Evolutionary conservation across 768 basidiomycete species (phyloP).

Genomic region (Leccinum variicolor): DNA sequence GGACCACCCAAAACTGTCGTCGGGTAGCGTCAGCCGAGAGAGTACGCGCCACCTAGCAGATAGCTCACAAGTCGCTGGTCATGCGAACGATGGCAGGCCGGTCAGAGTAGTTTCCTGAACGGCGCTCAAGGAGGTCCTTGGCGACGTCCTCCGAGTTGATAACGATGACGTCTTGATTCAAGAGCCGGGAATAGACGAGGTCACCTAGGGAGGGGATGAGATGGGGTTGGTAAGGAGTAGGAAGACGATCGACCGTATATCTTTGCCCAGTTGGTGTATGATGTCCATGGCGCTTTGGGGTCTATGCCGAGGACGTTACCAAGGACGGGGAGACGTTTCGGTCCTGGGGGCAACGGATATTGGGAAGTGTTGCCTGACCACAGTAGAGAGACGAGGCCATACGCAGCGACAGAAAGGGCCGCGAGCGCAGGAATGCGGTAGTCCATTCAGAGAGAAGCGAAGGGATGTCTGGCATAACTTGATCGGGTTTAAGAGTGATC

Average conservation of each 20-base stretch:
- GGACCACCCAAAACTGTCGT: conserved; percentile 25
- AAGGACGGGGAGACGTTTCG: conserved; percentile 39
- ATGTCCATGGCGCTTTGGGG: conserved; percentile 28
- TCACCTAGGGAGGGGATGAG: conserved; percentile 24
- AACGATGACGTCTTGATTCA: conserved; percentile 37
- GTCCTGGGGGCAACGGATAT: conserved; percentile 46
- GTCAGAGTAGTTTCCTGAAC: conserved; percentile 45
- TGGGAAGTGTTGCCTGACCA: not conserved
- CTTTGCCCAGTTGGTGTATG: conserved; percentile 32
- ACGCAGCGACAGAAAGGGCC: conserved; percentile 1
- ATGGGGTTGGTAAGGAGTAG: conserved; percentile 8
- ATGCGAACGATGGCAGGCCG: conserved; percentile 31
- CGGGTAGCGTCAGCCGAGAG: not conserved
- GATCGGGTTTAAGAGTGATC: not conserved
- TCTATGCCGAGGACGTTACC: conserved; percentile 30
- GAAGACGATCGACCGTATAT: conserved; percentile 23
- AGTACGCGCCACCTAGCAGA: not conserved
- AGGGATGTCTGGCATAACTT: not conserved
- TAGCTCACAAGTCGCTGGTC: conserved; percentile 29
- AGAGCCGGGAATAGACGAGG: conserved; percentile 34
- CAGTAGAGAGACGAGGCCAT: not conserved
- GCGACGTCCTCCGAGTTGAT: conserved; percentile 39
- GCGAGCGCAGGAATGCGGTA: conserved; percentile 10
- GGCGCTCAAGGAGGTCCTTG: conserved; percentile 42
- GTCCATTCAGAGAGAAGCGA: conserved; percentile 7